Evolutionary conservation across 257 asterid genomes (phyloP), one percentile per base, ranked within the genome.

Genomic region (Solanum ahanhuiri): DNA sequence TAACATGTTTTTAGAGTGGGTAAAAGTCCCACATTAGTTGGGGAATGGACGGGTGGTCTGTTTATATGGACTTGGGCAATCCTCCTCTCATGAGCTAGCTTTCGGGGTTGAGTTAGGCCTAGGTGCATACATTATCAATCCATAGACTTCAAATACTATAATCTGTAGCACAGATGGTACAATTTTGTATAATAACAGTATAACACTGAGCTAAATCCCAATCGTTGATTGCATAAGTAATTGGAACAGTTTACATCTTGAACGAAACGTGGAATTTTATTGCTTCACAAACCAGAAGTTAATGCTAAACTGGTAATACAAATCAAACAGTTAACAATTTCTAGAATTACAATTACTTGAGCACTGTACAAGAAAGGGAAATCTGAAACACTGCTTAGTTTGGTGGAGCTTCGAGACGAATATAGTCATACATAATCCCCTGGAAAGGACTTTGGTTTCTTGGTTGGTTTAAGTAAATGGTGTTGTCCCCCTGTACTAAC

Each of bases 371-470:
- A 70, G n/a, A 71, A 81, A 3, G 31, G 83, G 30, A 82, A n/a
- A 31, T 45, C 28, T 81, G 41, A 28, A 31, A 79, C 9, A 48
- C 23, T 5, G 63, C 34, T 69, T 85, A 88, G 75, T 48, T 75
- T 4, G 90, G 86, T 60, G 93, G 93, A 84, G 88, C 91, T 89
- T 95, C 98, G 0, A 95, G 87, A 23, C 96, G 97, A 7, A 95
- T 89, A 76, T 93, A 95, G 88, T 95, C 98, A 60, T 95, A 95
- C 96, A 95, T 91, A 11, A 95, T 69, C 35, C 95, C 96, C 51
- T 90, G 92, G 87, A 94, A 94, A 14, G 95, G 96, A 63, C 90
- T 39, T 4, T 82, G 86, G 12, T 88, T 91, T 87, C 92, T 91
- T 77, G 95, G 91, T 85, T 94, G 98, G 4, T 93, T 92, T 37